Evolutionary conservation across 2,329 filamentous ascomycete genomes (phyloP).

Genomic region (Xylaria arbuscula): DNA sequence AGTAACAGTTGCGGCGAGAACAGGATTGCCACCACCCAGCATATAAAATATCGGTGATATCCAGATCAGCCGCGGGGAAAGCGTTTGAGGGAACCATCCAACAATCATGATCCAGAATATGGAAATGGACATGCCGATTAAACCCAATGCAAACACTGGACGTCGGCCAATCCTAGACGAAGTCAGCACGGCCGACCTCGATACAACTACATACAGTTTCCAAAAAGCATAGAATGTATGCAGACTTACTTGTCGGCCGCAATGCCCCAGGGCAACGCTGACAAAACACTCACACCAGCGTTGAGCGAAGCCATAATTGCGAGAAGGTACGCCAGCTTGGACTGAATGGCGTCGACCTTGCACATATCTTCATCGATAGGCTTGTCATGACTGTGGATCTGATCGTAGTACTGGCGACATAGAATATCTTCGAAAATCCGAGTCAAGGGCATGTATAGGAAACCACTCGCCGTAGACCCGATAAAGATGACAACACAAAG

Average conservation of each 20-base stretch:
- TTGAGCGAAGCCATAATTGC: slow-evolving; percentile 48
- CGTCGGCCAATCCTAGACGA: slow-evolving; percentile 52
- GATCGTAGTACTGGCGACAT: slow-evolving; percentile 53
- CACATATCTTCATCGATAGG: slow-evolving; percentile 54
- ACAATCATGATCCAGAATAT: slow-evolving; percentile 49
- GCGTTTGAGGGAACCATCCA: slow-evolving; percentile 49
- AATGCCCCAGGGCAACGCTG: slow-evolving; percentile 54
- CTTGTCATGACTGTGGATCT: slow-evolving; percentile 35
- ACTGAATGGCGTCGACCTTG: slow-evolving; percentile 53
- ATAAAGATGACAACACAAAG: slow-evolving; percentile 50
- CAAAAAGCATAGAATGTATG: not conserved
- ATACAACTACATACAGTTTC: not conserved
- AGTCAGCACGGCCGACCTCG: slow-evolving; percentile 5
- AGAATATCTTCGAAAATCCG: slow-evolving; percentile 55
- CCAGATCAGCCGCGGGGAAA: slow-evolving; percentile 52
- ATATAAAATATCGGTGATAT: slow-evolving; percentile 49
- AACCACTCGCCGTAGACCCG: slow-evolving; percentile 44
- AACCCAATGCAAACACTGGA: slow-evolving; percentile 49
- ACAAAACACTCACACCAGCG: slow-evolving; percentile 50
- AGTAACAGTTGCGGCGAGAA: slow-evolving; percentile 48
- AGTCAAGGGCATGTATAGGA: slow-evolving; percentile 50
- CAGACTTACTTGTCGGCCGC: slow-evolving; percentile 51
- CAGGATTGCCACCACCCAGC: slow-evolving; percentile 53
- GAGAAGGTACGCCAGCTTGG: slow-evolving; percentile 51
- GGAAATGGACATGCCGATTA: slow-evolving; percentile 48